Conservation (phyloP, 2,329 filamentous ascomycete genomes). For the Sporothrix dimorphospora region DNA sequence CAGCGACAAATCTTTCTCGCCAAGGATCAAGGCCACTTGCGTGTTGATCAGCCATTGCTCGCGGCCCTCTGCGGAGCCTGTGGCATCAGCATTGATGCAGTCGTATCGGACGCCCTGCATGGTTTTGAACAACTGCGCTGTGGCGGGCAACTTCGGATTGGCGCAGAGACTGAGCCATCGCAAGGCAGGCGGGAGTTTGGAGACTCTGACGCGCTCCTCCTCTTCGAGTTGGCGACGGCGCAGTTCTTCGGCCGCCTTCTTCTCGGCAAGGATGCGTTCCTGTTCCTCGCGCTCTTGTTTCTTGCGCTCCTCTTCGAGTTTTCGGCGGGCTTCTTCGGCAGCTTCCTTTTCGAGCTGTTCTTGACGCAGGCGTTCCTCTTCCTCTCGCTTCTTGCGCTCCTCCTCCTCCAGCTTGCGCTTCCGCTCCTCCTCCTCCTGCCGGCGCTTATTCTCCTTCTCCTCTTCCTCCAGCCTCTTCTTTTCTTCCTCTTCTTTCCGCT, state of each 20-base stretch:
- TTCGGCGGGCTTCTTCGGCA: slow-evolving; percentile 36
- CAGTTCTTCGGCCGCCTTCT: slow-evolving; percentile 50
- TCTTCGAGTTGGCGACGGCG: slow-evolving; percentile 53
- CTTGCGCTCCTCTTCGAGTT: slow-evolving; percentile 55
- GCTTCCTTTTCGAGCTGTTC: slow-evolving; percentile 29
- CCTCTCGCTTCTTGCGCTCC: slow-evolving; percentile 49
- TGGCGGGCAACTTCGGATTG: slow-evolving; percentile 54
- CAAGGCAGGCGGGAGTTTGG: slow-evolving; percentile 62
- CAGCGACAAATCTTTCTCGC: slow-evolving; percentile 65
- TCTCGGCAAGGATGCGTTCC: slow-evolving; percentile 40
- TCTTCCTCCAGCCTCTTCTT: slow-evolving; percentile 41
- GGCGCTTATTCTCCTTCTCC: slow-evolving; percentile 46
- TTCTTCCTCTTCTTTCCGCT: slow-evolving; percentile 44
- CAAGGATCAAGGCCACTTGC: slow-evolving; percentile 64
- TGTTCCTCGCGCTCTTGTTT: slow-evolving; percentile 46
- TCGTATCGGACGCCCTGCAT: slow-evolving; percentile 67
- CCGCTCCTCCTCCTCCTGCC: slow-evolving; percentile 53
- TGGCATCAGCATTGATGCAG: slow-evolving; percentile 59
- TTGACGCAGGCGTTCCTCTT: slow-evolving; percentile 32
- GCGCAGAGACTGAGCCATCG: slow-evolving; percentile 61
- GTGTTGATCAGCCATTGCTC: slow-evolving; percentile 70
- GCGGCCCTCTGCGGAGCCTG: slow-evolving; percentile 58
- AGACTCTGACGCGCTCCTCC: slow-evolving; percentile 57
- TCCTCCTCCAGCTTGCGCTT: slow-evolving; percentile 55
- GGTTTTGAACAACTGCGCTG: slow-evolving; percentile 58